Evolutionary conservation across 495 filamentous ascomycete species (phyloP).

Genomic region (Lentithecium fluviatile): DNA sequence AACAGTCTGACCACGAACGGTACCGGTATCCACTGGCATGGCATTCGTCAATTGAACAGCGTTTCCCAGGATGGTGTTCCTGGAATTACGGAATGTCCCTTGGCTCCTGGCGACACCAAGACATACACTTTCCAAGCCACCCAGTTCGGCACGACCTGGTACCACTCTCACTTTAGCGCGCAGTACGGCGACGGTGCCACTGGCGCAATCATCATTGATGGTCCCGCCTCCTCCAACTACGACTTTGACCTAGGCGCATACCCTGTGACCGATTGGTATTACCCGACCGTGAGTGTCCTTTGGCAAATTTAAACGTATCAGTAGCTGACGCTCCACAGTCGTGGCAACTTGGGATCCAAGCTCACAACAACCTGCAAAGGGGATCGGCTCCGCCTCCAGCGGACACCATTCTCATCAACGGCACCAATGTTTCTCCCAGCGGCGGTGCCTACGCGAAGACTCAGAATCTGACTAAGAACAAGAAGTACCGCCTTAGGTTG

Average conservation of each 20-base stretch:
- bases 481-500: slow-evolving; percentile 43
- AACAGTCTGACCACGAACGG: slow-evolving; percentile 40
- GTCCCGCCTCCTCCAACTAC: slow-evolving; percentile 43
- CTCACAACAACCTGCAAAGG: slow-evolving; percentile 24
- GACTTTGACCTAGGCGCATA: slow-evolving; percentile 42
- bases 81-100: slow-evolving; percentile 45
- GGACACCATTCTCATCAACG: slow-evolving; percentile 43
- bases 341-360: slow-evolving; percentile 21
- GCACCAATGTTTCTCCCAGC: slow-evolving; percentile 34
- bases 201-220: slow-evolving; percentile 42
- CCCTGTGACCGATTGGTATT: slow-evolving; percentile 43
- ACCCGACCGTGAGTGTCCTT: slow-evolving; percentile 19
- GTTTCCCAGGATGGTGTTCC: slow-evolving; percentile 39
- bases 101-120: slow-evolving; percentile 41
- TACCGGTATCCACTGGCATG: slow-evolving; percentile 44
- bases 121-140: slow-evolving; percentile 42
- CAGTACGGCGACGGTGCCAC: slow-evolving; percentile 45
- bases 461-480: slow-evolving; percentile 32
- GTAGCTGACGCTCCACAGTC: background rate
- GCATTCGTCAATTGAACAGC: slow-evolving; percentile 39
- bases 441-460: slow-evolving; percentile 33
- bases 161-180: slow-evolving; percentile 41
- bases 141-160: slow-evolving; percentile 44
- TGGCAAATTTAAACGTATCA: no score
- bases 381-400: slow-evolving; percentile 30